Evolutionary conservation across 2,329 filamentous ascomycete genomes (phyloP), one percentile per base, ranked within the genome.

Genomic region (Aspergillus brasiliensis): DNA sequence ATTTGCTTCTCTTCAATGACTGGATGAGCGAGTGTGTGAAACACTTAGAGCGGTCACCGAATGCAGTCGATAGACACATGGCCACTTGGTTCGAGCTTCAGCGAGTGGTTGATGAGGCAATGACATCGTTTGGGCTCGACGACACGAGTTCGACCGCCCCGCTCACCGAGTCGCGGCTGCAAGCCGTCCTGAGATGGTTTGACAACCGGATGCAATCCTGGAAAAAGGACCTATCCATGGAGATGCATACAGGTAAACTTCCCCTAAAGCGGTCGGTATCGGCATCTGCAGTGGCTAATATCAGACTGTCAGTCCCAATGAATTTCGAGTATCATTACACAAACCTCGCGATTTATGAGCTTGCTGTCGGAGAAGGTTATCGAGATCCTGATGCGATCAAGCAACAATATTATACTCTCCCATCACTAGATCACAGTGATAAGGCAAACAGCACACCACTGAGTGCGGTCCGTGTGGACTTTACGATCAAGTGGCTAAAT

Each of bases 401-500:
- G 59, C 65, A 62, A 42, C 67, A 68, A 58, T 73, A 72, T 40
- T 75, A 73, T 63, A 73, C 67, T 1, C 70, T 75, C 7, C 73
- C 73, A 34, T 62, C 65, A 5, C 66, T 67, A 25, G 69, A 68
- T 13, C 60, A 57, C 10, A 54, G 56, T n/a, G 42, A 25, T 7
- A 60, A 62, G 23, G 53, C 57, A 3, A 31, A 61, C 0, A 56
- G 60, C 3, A 47, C 59, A 6, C 66, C 66, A 5, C 62, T 75
- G 21, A 75, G 73, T 51, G 72, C 71, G 2, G 67, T 73, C 53
- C 73, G 73, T 19, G 67, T 76, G 52, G 73, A 76, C 49, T 67
- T 76, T 60, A 75, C 67, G 3, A 66, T 76, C 44, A 76, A 75
- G 65, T 76, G 73, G 73, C 69, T 76, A 72, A 70, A 73, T 46